A percentile compares a stretch with the other conserved stretches of the same genome.
Evolutionary conservation across 768 basidiomycete species (phyloP).

Genomic region (Lentinula detonsa): DNA sequence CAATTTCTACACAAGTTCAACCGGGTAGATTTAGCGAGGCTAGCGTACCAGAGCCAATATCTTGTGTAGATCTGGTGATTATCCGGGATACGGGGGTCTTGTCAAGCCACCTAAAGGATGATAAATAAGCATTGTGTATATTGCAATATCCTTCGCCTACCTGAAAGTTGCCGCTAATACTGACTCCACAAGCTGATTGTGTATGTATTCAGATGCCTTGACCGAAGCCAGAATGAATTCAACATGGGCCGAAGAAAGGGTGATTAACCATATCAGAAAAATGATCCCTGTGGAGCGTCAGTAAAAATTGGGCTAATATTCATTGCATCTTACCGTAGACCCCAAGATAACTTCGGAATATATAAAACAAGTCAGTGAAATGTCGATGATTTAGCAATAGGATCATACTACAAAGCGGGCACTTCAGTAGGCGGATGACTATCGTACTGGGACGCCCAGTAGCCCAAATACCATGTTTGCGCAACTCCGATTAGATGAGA

Average conservation of each 20-base stretch:
- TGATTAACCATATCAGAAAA: slow-evolving; percentile 5
- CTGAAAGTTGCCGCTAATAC: slow-evolving; percentile 18
- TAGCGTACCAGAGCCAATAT: slow-evolving; percentile 28
- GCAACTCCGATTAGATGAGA: slow-evolving; percentile 12
- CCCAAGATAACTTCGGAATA: not conserved
- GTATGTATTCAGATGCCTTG: slow-evolving; percentile 23
- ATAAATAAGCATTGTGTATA: slow-evolving; percentile 34
- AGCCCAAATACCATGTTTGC: slow-evolving; percentile 29
- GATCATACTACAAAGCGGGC: slow-evolving; percentile 20
- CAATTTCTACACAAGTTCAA: not conserved
- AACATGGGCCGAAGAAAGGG: slow-evolving; percentile 28
- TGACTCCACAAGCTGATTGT: slow-evolving; percentile 20
- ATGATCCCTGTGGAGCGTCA: slow-evolving; percentile 13
- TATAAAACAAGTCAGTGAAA: not conserved
- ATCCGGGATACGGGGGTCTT: slow-evolving; percentile 42
- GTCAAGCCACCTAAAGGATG: slow-evolving; percentile 37
- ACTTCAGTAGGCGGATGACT: slow-evolving; percentile 18
- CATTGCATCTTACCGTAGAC: not conserved
- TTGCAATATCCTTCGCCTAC: slow-evolving; percentile 22
- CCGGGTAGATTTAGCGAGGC: not conserved
- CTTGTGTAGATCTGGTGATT: slow-evolving; percentile 42
- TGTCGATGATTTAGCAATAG: not conserved
- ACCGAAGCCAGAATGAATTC: slow-evolving; percentile 22
- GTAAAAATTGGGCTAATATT: not conserved
- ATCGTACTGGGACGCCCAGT: slow-evolving; percentile 29